Conservation (phyloP, 2,329 filamentous ascomycete species). For the Chrysosporium queenslandicum region DNA sequence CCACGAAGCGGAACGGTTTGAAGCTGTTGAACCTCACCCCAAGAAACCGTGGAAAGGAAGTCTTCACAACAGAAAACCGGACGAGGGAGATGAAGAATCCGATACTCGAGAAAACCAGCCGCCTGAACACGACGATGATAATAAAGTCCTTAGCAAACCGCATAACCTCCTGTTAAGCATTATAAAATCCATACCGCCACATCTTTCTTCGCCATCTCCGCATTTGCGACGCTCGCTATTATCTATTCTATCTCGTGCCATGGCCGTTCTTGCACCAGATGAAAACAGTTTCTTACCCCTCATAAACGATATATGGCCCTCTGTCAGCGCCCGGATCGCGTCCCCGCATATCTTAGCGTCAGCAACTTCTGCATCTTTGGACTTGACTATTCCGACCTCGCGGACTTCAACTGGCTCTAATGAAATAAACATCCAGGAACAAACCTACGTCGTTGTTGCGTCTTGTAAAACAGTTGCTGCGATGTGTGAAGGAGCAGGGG, state of each 20-base stretch:
- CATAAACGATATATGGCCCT: slow-evolving; percentile 84
- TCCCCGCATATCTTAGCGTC: slow-evolving; percentile 44
- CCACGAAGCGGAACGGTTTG: slow-evolving; percentile 3
- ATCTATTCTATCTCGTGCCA: slow-evolving; percentile 61
- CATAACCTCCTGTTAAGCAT: slow-evolving; percentile 76
- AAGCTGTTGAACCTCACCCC: slow-evolving; percentile 18
- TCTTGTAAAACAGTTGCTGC: slow-evolving; percentile 58
- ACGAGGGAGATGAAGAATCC: slow-evolving; percentile 20
- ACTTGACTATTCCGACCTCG: slow-evolving; percentile 15
- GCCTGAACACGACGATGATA: slow-evolving; percentile 40
- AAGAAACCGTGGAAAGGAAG: slow-evolving; percentile 22
- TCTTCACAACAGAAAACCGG: slow-evolving; percentile 17
- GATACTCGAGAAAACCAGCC: slow-evolving; percentile 27
- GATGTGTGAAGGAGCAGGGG: slow-evolving; percentile 62
- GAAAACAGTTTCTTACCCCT: slow-evolving; percentile 79
- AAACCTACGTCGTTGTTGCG: slow-evolving; percentile 50
- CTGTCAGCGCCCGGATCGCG: slow-evolving; percentile 43
- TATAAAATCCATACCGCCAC: slow-evolving; percentile 73
- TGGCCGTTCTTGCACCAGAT: slow-evolving; percentile 60
- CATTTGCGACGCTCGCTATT: slow-evolving; percentile 69
- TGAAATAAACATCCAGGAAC: slow-evolving; percentile 27
- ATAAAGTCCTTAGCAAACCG: slow-evolving; percentile 60
- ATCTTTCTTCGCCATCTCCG: slow-evolving; percentile 75
- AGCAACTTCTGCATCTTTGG: slow-evolving; percentile 38
- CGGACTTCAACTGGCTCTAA: slow-evolving; percentile 49